Base-by-base conservation (phyloP, 2,329 filamentous ascomycete species). In the Malbranchea zuffiana region DNA sequence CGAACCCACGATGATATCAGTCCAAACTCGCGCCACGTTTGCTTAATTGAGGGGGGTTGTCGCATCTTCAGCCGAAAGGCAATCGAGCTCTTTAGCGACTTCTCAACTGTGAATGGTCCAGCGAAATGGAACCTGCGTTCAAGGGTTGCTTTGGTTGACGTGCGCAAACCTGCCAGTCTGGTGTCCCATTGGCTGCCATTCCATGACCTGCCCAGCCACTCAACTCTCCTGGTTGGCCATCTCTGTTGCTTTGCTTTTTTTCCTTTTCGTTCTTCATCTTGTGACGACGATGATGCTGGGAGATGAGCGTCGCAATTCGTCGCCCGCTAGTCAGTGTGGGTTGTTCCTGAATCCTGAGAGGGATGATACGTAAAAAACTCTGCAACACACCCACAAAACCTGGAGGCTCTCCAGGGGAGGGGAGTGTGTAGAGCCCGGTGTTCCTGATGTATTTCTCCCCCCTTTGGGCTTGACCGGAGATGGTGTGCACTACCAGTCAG, bases 271-370 rank as follows among this genome's bases (percentile, higher is more conserved):
- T 31, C n/a, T 32, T 24, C 27, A 31, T 32, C 35, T 19, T 32
- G 28, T 35, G 33, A 35, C 35, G 35, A 38, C 21, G 20, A 21
- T 21, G 11, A 15, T 17, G 7, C 10, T 25, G n/a, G 24, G 23
- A 19, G 35, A 23, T 32, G 27, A 38, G 27, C 27, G 28, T 21
- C 28, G 25, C 32, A 29, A 32, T 25, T 26, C 21, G 6, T 23
- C 12, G 20, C 27, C 35, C 35, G 6, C 41, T 34, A 43, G 34
- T 35, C 26, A 25, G 24, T 13, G 24, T 18, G n/a, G 18, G 30
- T 13, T 36, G 42, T 44, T 37, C 42, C 42, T 41, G 39, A 32
- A 21, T 37, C 42, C 42, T 41, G 39, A 32, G 23, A 39, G 20
- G 16, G 19, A 24, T 20, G 24, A 30, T 13, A 37, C 25, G 16